A percentile compares a stretch with the other conserved stretches of the same genome.
These are phyloP conservation scores for Amanita subjunquillea DNA, from an alignment of 768 basidiomycete genomes.

Conservation along the genomic window DNA sequence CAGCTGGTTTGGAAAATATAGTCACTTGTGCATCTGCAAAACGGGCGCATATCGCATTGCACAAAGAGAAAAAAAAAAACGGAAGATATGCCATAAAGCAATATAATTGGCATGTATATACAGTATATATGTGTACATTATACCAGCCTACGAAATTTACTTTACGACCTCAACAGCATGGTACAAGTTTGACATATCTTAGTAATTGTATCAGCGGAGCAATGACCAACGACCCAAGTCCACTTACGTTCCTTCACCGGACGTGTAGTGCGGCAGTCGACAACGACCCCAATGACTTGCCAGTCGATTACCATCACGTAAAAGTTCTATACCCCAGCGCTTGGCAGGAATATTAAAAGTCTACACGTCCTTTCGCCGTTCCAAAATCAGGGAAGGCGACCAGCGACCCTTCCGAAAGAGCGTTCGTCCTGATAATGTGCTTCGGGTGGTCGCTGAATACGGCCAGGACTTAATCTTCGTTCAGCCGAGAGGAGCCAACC, in stretches of 20 bases:
- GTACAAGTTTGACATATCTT: conserved; percentile 2
- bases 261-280: conserved; percentile 2
- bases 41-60: no score
- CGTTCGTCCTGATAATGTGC: background rate
- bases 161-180: background rate
- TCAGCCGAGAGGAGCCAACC: conserved; percentile 1
- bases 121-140: no score
- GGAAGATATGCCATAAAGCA: no score
- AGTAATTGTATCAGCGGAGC: background rate
- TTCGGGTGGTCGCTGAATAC: background rate
- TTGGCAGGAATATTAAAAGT: conserved; percentile 4
- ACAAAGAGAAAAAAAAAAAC: no score
- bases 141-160: no score
- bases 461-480: conserved; percentile 2
- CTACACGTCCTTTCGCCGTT: background rate
- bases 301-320: background rate
- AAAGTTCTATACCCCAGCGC: conserved; percentile 2
- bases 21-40: no score
- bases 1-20: no score
- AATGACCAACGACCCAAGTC: background rate
- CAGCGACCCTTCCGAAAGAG: conserved; percentile 3
- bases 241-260: conserved; percentile 1
- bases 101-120: no score
- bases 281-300: background rate
- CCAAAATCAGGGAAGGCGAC: background rate